Evolutionary conservation across 2,329 filamentous ascomycete genomes (phyloP).

Genomic region (Aspergillus felis): DNA sequence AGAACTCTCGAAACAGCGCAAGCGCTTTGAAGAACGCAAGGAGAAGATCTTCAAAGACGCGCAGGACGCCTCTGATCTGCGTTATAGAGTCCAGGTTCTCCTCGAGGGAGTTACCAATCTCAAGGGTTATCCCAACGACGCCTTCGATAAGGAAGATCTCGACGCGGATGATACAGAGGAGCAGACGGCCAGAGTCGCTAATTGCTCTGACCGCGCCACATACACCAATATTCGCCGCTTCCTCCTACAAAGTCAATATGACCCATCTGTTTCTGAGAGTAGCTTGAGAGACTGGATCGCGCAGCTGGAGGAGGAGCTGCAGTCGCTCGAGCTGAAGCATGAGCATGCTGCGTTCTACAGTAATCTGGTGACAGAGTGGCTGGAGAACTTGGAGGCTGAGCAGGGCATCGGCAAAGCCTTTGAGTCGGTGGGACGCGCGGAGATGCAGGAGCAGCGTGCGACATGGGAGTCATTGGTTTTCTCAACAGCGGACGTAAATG

Average conservation of each 20-base stretch:
- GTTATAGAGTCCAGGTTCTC: conserved; percentile 30
- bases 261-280: conserved; percentile 49
- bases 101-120: conserved; percentile 36
- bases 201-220: conserved; percentile 21
- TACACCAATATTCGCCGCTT: conserved; percentile 49
- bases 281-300: conserved; percentile 47
- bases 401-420: conserved; percentile 34
- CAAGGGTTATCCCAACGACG: conserved; percentile 34
- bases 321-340: conserved; percentile 51
- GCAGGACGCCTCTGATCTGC: conserved; percentile 23
- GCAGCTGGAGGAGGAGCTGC: conserved; percentile 45
- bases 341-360: conserved; percentile 56
- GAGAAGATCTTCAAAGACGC: conserved; percentile 36
- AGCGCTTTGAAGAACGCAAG: conserved; percentile 48
- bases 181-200: conserved; percentile 6
- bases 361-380: conserved; percentile 53
- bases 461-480: conserved; percentile 58
- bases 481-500: conserved; percentile 42
- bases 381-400: conserved; percentile 36
- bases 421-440: conserved; percentile 49
- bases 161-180: conserved; percentile 17
- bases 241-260: conserved; percentile 51
- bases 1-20: conserved; percentile 53
- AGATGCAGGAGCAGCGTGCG: conserved; percentile 51
- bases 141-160: conserved; percentile 31